Evolutionary conservation across 192 early-diverging fungal genomes (phyloP).

Genomic region (Dispira simplex): DNA sequence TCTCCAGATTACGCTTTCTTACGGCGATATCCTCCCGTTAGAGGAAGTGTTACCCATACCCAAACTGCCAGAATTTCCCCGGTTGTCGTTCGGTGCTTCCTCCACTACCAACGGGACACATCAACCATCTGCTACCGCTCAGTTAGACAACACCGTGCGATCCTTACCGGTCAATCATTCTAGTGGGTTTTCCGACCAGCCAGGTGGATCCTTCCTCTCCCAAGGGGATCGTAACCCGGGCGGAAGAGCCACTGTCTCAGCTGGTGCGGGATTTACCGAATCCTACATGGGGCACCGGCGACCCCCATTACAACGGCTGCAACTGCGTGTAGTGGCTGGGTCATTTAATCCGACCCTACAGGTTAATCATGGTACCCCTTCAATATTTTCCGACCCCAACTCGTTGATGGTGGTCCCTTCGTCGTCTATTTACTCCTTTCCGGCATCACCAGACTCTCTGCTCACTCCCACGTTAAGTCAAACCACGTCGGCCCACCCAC

Average conservation of each 20-base stretch:
- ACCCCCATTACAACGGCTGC: too few relatives aligned
- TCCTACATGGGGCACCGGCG: too few relatives aligned
- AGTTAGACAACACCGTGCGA: too few relatives aligned
- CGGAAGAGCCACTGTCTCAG: too few relatives aligned
- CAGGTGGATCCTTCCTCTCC: too few relatives aligned
- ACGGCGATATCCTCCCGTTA: neutral
- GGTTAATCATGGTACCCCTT: neutral
- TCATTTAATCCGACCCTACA: too few relatives aligned
- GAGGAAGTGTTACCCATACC: slow-evolving; percentile 1
- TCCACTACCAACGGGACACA: neutral
- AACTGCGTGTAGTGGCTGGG: too few relatives aligned
- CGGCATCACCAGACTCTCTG: slow-evolving; percentile 3
- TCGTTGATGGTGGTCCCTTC: neutral
- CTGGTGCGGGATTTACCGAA: too few relatives aligned
- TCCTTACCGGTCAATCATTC: too few relatives aligned
- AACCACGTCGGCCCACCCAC: neutral
- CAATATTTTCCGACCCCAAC: slow-evolving; percentile 8
- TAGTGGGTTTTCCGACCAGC: too few relatives aligned
- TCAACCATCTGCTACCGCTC: neutral
- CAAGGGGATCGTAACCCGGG: too few relatives aligned
- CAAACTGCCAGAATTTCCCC: neutral
- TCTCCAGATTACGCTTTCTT: neutral
- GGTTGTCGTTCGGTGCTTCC: neutral
- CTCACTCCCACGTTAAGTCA: neutral
- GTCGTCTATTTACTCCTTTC: slow-evolving; percentile 5